phyloP scores from a whole-genome alignment of 768 basidiomycete genomes.

The Boletus rubropictus region DNA sequence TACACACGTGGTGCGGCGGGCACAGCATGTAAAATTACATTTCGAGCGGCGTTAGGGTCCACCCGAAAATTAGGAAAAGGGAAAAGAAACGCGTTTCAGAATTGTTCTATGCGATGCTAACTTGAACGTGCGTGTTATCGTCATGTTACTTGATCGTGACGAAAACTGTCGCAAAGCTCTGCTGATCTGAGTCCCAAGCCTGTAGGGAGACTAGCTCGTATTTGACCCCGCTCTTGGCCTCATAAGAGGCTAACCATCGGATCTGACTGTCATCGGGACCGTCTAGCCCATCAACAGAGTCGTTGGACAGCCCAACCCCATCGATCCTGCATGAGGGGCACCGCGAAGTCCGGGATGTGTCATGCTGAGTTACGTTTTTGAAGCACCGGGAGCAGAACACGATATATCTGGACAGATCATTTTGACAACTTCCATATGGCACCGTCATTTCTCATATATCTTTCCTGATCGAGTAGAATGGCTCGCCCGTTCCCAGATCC shows the following conservation, averaged over 20 bases:
- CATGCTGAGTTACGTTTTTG: slow-evolving; percentile 6
- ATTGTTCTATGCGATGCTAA: slow-evolving; percentile 6
- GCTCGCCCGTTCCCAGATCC: slow-evolving; percentile 12
- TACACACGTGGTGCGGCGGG: no score
- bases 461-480: slow-evolving; percentile 14
- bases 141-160: neutral
- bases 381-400: slow-evolving; percentile 6
- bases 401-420: slow-evolving; percentile 13
- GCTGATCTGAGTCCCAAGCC: no score
- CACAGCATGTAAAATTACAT: no score
- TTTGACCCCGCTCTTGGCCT: no score
- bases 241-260: neutral
- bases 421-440: slow-evolving; percentile 10
- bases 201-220: no score
- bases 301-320: no score
- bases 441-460: slow-evolving; percentile 6
- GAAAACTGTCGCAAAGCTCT: no score
- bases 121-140: slow-evolving; percentile 1
- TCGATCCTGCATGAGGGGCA: slow-evolving; percentile 11
- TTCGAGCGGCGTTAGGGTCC: slow-evolving; percentile 21
- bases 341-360: slow-evolving; percentile 30
- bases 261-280: slow-evolving; percentile 11
- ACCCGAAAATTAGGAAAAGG: no score
- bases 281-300: no score
- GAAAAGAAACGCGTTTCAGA: slow-evolving; percentile 15